Evolutionary conservation across 305 asterid species (phyloP).

Genomic region (Plantago lanceolata): DNA sequence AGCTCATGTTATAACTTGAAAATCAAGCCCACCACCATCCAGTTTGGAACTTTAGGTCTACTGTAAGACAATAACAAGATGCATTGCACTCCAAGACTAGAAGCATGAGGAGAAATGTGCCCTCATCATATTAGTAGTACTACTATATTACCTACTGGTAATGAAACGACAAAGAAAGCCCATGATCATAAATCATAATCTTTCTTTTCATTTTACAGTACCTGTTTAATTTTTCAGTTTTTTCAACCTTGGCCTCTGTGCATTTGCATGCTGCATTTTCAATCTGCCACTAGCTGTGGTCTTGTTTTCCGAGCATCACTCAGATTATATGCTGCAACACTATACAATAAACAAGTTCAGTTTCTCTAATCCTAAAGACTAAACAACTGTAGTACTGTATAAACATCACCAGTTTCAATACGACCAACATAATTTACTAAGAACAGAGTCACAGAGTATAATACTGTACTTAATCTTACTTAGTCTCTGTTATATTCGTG

Average conservation of each 20-base stretch:
- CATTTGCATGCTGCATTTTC: neutral
- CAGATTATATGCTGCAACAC: neutral
- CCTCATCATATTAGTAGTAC: too few relatives aligned
- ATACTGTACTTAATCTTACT: neutral
- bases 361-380: neutral
- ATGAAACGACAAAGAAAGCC: neutral
- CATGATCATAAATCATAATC: too few relatives aligned
- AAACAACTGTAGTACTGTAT: neutral
- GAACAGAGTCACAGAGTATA: neutral
- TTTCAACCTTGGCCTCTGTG: constrained; percentile 23
- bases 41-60: too few relatives aligned
- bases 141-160: neutral
- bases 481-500: too few relatives aligned
- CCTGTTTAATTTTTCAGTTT: constrained; percentile 13
- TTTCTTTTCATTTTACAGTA: too few relatives aligned
- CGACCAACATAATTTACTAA: neutral
- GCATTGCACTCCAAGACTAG: neutral
- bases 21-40: too few relatives aligned
- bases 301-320: constrained; percentile 42
- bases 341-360: too few relatives aligned
- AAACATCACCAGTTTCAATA: neutral
- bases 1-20: too few relatives aligned
- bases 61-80: too few relatives aligned
- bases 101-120: neutral
- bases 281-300: constrained; percentile 17